Base-by-base conservation (phyloP, 108 stramenopile genomes). In the Skeletonema tropicum region DNA sequence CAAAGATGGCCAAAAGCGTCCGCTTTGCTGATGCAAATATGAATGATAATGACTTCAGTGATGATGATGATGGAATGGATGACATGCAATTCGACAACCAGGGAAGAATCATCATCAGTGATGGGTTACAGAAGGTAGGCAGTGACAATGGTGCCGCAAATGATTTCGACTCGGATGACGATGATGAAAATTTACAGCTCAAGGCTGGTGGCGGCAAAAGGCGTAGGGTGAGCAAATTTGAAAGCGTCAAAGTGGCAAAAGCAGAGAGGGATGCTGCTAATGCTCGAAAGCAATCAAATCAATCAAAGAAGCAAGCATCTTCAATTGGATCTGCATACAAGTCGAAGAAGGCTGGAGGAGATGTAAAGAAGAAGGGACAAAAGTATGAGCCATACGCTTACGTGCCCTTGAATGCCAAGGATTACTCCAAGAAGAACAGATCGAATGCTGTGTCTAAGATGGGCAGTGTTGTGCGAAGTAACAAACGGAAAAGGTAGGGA, bases 351-450 rank as follows among this genome's bases (percentile, higher is more conserved):
- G 92, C 95, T 38, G 97, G 97, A 11, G 97, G 97, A 19, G 97
- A 98, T 82, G 92, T 92, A 26, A 92, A 75, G 77, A 90, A 89
- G 63, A 94, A 96, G 85, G 94, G 90, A 23, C 91, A 92, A 49
- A 92, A 91, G 80, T 91, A 86, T 63, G 95, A 97, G 67, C 97
- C 97, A 11, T 97, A 97, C 70, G 97, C 97, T 0, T 98, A 87
- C 74, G 90, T 98, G 31, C 96, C 96, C 30, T 58, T 98, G 68
- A 92, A 98, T 76, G 93, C 92, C 0, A 92, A 88, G 58, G 87
- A 76, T 57, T 94, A 92, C 49, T 80, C 94, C 0, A 95, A 92
- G 83, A 97, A 97, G 75, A 94, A 96, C 57, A 75, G 95, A 26
- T 77, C 84, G 14, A 75, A 83, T 10, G 89, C 96, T 21, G 90